A percentile compares a stretch with the other conserved stretches of the same genome.
Conservation (phyloP, 768 basidiomycete species). For the Macrolepiota fuliginosa region DNA sequence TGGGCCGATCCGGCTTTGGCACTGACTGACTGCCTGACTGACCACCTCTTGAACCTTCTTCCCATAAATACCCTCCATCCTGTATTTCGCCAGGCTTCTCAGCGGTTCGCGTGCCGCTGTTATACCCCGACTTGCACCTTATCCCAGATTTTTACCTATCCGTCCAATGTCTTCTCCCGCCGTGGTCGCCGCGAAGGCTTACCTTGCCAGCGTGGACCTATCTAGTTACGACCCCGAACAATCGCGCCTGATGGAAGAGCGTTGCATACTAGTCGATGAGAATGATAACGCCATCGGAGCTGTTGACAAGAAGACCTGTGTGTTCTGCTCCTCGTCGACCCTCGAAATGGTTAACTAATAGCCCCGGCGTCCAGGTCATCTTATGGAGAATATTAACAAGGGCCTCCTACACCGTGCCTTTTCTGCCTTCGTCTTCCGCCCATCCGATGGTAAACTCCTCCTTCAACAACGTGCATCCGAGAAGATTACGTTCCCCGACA, state of each 20-base stretch:
- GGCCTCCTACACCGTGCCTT: slow-evolving; percentile 97
- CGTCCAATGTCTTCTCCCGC: slow-evolving; percentile 57
- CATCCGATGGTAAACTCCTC: slow-evolving; percentile 88
- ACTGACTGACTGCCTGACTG: background rate
- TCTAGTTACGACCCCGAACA: slow-evolving; percentile 89
- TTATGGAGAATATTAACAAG: slow-evolving; percentile 95
- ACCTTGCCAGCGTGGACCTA: slow-evolving; percentile 74
- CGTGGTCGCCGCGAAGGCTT: slow-evolving; percentile 56
- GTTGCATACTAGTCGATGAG: slow-evolving; percentile 90
- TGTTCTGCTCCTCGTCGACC: slow-evolving; percentile 23
- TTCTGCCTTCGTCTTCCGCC: slow-evolving; percentile 95
- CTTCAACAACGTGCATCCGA: slow-evolving; percentile 95
- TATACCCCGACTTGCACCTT: background rate
- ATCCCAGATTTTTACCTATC: background rate
- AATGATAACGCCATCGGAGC: slow-evolving; percentile 83
- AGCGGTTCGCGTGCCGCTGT: background rate
- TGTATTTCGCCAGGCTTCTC: background rate
- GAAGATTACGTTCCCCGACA: slow-evolving; percentile 98
- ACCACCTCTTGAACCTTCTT: background rate
- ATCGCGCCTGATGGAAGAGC: slow-evolving; percentile 93
- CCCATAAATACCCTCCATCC: slow-evolving; percentile 4
- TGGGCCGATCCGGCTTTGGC: background rate
- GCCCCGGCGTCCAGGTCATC: slow-evolving; percentile 60
- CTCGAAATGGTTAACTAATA: background rate
- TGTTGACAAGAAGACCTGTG: slow-evolving; percentile 95